Percentiles rank a stretch among this genome's conserved stretches.
Conservation (phyloP, 441 rosid genomes). For the Pelargonium cotyledonis region DNA sequence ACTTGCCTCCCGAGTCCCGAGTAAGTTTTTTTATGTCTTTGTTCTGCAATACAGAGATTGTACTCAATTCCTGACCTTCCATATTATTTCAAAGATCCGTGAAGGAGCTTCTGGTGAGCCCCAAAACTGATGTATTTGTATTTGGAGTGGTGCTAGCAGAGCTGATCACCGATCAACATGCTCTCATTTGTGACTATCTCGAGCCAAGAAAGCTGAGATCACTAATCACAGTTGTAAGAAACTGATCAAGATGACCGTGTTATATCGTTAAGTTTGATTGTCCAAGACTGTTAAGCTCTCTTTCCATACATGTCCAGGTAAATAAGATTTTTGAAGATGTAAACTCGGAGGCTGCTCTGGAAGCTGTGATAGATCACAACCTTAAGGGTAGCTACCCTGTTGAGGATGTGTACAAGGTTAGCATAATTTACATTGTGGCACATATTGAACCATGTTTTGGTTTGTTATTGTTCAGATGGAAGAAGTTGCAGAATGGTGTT, state of each 20-base stretch:
- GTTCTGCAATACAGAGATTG: not conserved
- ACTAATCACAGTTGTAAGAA: slow-evolving; percentile 42
- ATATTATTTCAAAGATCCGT: slow-evolving; percentile 33
- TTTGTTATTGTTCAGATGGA: slow-evolving; percentile 39
- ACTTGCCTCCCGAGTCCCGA: slow-evolving; percentile 67
- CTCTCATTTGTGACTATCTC: slow-evolving; percentile 41
- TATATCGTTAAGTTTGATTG: too few species aligned
- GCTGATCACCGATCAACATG: slow-evolving; percentile 59
- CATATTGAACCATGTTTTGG: too few species aligned
- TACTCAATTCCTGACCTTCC: not conserved
- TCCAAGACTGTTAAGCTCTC: not conserved
- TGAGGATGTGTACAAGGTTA: slow-evolving; percentile 47
- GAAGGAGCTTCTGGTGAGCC: slow-evolving; percentile 60
- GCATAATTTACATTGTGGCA: not conserved
- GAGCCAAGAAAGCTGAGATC: slow-evolving; percentile 48
- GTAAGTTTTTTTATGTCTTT: not conserved
- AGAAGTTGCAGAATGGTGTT: slow-evolving; percentile 46
- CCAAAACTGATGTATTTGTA: slow-evolving; percentile 58
- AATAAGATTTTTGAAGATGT: slow-evolving; percentile 35
- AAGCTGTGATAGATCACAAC: slow-evolving; percentile 35
- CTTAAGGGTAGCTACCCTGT: slow-evolving; percentile 42
- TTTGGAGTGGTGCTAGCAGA: slow-evolving; percentile 63
- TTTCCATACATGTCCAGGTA: slow-evolving; percentile 23
- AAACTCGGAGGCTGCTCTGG: slow-evolving; percentile 40
- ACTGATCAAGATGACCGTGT: too few species aligned